Percentiles rank a stretch among this genome's conserved stretches.
Conservation (phyloP, 768 basidiomycete species). For the Mycena galopus region DNA sequence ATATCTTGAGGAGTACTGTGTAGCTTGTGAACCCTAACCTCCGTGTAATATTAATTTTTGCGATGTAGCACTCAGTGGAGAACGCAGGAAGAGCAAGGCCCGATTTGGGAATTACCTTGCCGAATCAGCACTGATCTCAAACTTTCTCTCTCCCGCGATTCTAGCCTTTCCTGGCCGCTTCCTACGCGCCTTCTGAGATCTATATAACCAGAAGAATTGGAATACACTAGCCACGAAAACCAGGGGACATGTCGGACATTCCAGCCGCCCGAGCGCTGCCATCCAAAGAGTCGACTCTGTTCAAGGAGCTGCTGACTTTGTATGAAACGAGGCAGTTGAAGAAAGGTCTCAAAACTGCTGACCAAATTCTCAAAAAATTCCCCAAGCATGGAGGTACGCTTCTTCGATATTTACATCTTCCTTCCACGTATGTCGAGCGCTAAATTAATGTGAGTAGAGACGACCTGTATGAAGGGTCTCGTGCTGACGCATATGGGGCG, state of each 20-base stretch:
- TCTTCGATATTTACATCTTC: too few species aligned
- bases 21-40: too few species aligned
- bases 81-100: not conserved
- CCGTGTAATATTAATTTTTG: too few species aligned
- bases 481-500: conserved; percentile 84
- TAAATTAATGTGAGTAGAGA: conserved; percentile 68
- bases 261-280: conserved; percentile 73
- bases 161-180: not conserved
- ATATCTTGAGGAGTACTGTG: too few species aligned
- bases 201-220: not conserved
- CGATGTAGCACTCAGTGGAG: too few species aligned
- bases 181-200: not conserved
- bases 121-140: not conserved
- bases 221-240: not conserved
- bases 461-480: conserved; percentile 96
- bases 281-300: conserved; percentile 86
- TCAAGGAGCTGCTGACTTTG: conserved; percentile 86
- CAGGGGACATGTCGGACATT: conserved; percentile 32
- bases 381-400: conserved; percentile 95
- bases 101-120: conserved; percentile 11
- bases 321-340: conserved; percentile 93
- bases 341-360: conserved; percentile 90
- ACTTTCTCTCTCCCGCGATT: not conserved
- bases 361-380: conserved; percentile 94
- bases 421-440: not conserved